Conservation (phyloP, 148 eudicot species). For the Vaccinium myrtillus region DNA sequence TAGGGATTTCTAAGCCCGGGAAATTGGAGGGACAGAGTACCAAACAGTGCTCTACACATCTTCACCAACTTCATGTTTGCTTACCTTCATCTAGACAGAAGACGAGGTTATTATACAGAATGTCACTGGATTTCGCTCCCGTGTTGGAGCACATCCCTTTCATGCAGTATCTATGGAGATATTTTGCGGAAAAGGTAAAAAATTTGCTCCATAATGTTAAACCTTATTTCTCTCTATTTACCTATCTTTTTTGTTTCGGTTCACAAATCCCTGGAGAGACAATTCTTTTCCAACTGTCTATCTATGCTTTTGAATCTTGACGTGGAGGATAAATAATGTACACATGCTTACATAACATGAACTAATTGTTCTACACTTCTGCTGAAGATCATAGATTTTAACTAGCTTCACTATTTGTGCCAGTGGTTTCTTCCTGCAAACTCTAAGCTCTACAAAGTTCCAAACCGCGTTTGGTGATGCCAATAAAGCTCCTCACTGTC, state of each 20-base stretch:
- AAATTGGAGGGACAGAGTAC: slow-evolving; percentile 87
- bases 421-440: not conserved
- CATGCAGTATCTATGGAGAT: slow-evolving; percentile 77
- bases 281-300: not conserved
- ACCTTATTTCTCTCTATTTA: not conserved
- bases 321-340: not conserved
- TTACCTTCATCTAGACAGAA: slow-evolving; percentile 77
- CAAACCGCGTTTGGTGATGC: not conserved
- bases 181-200: slow-evolving; percentile 82
- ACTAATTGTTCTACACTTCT: not conserved
- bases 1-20: slow-evolving; percentile 95
- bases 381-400: not conserved
- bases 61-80: slow-evolving; percentile 96
- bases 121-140: slow-evolving; percentile 96
- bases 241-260: not conserved
- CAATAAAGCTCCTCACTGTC: not conserved
- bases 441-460: not conserved
- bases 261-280: not conserved
- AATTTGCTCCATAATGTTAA: not conserved
- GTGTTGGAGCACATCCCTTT: slow-evolving; percentile 76
- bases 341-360: not conserved
- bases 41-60: slow-evolving; percentile 85
- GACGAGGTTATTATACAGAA: slow-evolving; percentile 89
- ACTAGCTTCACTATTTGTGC: not conserved
- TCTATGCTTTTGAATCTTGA: not conserved